Percentiles rank a stretch among this genome's conserved stretches.
These are phyloP conservation scores for Zasmidium cellare DNA, from an alignment of 2,329 filamentous ascomycete species.

Conservation along the genomic window DNA sequence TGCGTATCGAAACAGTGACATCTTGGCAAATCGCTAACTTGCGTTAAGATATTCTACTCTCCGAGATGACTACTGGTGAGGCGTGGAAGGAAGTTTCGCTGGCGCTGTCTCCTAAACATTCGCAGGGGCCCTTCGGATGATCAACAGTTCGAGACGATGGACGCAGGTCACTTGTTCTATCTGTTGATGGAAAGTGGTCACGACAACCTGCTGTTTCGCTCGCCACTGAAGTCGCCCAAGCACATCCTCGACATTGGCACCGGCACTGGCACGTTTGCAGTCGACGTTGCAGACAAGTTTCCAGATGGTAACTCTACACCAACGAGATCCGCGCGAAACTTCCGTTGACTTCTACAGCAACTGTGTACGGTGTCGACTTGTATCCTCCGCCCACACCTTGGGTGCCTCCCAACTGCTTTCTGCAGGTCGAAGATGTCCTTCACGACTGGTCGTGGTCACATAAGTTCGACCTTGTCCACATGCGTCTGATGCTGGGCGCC, in stretches of 20 bases:
- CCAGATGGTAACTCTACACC: conserved; percentile 10
- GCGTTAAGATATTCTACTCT: conserved; percentile 12
- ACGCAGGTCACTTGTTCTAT: conserved; percentile 17
- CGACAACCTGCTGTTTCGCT: conserved; percentile 25
- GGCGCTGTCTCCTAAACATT: not conserved
- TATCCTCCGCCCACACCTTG: conserved; percentile 35
- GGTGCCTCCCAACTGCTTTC: conserved; percentile 18
- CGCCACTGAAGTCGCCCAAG: conserved; percentile 35
- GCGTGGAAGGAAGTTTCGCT: too few relatives aligned
- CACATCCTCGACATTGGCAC: conserved; percentile 51
- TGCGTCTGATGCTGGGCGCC: conserved; percentile 31
- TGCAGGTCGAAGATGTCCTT: conserved; percentile 16
- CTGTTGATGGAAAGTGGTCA: conserved; percentile 24
- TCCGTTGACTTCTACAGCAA: conserved; percentile 9
- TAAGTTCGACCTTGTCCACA: conserved; percentile 43
- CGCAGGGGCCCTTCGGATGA: conserved; percentile 17
- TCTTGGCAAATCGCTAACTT: not conserved
- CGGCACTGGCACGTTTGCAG: conserved; percentile 36
- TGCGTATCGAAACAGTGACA: not conserved
- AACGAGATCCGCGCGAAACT: not conserved
- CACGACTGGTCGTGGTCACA: conserved; percentile 17
- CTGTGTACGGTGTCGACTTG: conserved; percentile 38
- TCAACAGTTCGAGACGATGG: conserved; percentile 22
- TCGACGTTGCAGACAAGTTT: conserved; percentile 37
- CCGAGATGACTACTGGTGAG: conserved; percentile 17